A percentile compares a stretch with the other conserved stretches of the same genome.
Conservation (phyloP, 768 basidiomycete species). For the Tubosaeta sp. region DNA sequence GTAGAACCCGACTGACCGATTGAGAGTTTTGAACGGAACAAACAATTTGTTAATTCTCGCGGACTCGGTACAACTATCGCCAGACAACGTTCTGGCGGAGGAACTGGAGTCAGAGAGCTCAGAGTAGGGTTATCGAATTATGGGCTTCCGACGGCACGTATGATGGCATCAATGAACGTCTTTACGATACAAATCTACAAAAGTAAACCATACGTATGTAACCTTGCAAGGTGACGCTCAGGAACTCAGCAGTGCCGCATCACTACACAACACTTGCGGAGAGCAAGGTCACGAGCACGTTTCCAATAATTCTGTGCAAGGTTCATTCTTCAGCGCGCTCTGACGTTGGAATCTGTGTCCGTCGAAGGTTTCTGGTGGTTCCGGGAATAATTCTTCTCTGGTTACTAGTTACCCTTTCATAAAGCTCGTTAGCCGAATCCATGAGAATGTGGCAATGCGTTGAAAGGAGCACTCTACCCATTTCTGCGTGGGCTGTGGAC, state of each 20-base stretch:
- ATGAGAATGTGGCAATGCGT: neutral
- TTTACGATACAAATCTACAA: neutral
- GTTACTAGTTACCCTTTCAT: neutral
- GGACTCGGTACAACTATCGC: neutral
- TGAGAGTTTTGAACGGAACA: neutral
- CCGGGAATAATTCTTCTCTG: neutral
- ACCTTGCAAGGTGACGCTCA: neutral
- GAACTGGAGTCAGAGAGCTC: neutral
- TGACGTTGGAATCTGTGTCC: neutral
- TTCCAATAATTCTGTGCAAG: neutral
- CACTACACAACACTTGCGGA: neutral
- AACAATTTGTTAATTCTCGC: neutral
- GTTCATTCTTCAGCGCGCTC: too few species aligned
- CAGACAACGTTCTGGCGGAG: neutral
- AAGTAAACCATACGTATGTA: neutral
- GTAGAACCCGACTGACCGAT: too few species aligned
- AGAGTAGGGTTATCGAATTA: neutral
- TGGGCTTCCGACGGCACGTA: neutral
- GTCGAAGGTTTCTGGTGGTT: neutral
- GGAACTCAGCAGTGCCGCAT: neutral
- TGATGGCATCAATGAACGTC: neutral
- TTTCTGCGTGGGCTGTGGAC: neutral
- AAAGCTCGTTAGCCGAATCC: neutral
- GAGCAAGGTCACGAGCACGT: neutral
- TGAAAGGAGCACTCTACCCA: neutral